Percentiles rank a stretch among this genome's conserved stretches.
Evolutionary conservation across 2,329 filamentous ascomycete species (phyloP).

Genomic region (Pseudogymnoascus verrucosus): DNA sequence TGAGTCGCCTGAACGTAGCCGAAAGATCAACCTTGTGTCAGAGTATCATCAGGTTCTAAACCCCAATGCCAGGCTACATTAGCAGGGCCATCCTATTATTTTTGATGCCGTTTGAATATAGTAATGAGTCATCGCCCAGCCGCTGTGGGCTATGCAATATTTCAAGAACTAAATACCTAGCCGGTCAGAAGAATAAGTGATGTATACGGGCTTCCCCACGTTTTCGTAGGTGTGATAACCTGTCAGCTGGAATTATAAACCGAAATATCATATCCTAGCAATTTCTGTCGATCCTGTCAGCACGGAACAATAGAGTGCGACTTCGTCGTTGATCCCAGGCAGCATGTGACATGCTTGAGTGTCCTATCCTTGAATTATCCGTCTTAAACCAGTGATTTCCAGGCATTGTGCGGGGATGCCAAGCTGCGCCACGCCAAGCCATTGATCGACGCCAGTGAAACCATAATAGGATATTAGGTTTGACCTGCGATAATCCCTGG

Average conservation of each 20-base stretch:
- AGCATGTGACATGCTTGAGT: neutral
- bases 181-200: neutral
- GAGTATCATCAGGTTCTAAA: neutral
- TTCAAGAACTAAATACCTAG: neutral
- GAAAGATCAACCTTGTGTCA: neutral
- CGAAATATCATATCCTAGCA: neutral
- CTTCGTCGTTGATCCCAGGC: neutral
- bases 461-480: slow-evolving; percentile 3
- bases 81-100: neutral
- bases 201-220: neutral
- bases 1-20: neutral
- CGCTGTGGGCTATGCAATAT: neutral
- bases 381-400: neutral
- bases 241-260: neutral
- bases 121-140: neutral
- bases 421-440: slow-evolving; percentile 1
- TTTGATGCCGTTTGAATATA: neutral
- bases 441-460: neutral
- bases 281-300: neutral
- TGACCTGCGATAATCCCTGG: neutral
- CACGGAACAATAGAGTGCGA: neutral
- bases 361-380: neutral
- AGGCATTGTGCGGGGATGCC: neutral
- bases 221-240: neutral
- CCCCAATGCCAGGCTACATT: neutral